Conservation (phyloP, 768 basidiomycete genomes). For the Scleroderma citrinum region DNA sequence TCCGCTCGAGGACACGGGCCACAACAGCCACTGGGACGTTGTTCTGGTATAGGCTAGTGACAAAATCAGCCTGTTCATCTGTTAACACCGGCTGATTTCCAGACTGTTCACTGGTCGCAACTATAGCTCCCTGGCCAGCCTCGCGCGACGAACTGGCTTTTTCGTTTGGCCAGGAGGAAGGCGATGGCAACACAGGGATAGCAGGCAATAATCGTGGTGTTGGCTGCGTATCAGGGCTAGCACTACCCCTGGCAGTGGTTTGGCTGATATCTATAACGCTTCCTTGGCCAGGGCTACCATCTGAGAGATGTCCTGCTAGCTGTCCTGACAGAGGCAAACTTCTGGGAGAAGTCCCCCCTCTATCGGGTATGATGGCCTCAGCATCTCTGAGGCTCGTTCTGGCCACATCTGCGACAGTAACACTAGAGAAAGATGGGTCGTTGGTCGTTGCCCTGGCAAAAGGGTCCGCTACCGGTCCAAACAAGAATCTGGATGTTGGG, state of each 20-base stretch:
- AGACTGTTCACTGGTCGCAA: not conserved
- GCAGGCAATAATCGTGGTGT: not conserved
- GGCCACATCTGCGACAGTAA: not conserved
- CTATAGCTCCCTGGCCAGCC: not conserved
- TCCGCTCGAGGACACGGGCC: conserved; percentile 21
- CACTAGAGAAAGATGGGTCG: not conserved
- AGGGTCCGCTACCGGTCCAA: not conserved
- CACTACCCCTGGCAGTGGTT: not conserved
- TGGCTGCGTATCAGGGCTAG: not conserved
- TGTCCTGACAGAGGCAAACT: not conserved
- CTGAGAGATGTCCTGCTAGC: not conserved
- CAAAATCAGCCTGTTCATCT: conserved; percentile 22
- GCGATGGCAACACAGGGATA: not conserved
- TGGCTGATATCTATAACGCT: not conserved
- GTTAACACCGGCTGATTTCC: conserved; percentile 6
- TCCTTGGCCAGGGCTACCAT: not conserved
- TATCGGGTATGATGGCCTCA: not conserved
- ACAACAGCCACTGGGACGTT: conserved; percentile 22
- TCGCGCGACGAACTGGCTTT: conserved; percentile 3
- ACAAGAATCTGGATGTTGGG: conserved; percentile 5
- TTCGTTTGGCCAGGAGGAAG: conserved; percentile 8
- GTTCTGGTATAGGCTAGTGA: conserved; percentile 18
- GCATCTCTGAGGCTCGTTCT: not conserved
- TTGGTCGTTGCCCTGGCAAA: not conserved
- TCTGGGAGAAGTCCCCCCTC: not conserved